Conservation (phyloP, 176 grass and related monocot genomes). For the Paspalum notatum region DNA sequence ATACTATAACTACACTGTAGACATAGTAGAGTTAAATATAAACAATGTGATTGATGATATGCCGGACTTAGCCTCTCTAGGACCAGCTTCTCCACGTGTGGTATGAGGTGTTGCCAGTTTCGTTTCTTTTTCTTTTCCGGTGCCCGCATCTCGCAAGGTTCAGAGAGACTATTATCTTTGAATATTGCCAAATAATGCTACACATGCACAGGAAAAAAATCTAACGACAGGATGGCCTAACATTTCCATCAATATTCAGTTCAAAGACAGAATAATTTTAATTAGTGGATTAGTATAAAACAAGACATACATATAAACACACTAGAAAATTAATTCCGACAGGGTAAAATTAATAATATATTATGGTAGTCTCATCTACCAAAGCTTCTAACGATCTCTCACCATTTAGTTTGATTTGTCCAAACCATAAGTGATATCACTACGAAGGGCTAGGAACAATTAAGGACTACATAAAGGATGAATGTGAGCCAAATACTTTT, state of each 20-base stretch:
- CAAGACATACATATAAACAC: too few species aligned
- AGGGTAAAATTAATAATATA: too few species aligned
- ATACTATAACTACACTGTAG: too few species aligned
- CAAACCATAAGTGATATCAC: slow-evolving; percentile 23
- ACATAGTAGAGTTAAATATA: too few species aligned
- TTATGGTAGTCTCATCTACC: not conserved
- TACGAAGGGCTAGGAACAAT: too few species aligned
- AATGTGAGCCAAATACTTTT: too few species aligned
- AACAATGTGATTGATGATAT: too few species aligned
- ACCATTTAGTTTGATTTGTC: not conserved
- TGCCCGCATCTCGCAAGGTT: not conserved
- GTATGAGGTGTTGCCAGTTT: not conserved
- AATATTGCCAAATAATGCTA: not conserved
- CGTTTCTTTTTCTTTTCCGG: not conserved
- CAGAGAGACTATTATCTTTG: not conserved
- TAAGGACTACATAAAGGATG: too few species aligned
- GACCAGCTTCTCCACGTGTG: not conserved
- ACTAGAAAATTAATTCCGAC: too few species aligned
- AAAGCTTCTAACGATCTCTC: slow-evolving; percentile 18
- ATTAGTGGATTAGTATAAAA: too few species aligned
- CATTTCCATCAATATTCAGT: not conserved
- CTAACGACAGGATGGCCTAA: not conserved
- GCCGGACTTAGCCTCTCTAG: too few species aligned
- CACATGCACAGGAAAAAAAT: not conserved
- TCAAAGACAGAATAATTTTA: too few species aligned